Evolutionary conservation across 352 stramenopile genomes (phyloP).

Genomic region (Pythium plurisporium): DNA sequence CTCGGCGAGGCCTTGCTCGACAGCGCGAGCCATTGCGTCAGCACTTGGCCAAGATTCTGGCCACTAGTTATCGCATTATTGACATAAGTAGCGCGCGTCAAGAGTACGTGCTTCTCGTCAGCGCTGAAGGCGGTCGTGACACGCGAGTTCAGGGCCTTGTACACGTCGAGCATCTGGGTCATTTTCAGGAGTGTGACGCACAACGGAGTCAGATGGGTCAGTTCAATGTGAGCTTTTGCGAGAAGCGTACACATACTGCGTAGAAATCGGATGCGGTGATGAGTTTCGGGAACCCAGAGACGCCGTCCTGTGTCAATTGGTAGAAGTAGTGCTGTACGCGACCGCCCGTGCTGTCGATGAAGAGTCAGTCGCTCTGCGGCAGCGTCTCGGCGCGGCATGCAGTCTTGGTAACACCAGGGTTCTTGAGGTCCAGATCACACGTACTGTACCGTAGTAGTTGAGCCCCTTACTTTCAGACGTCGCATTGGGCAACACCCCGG

Average conservation of each 20-base stretch:
- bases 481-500: constrained; percentile 42
- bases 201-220: too few relatives aligned
- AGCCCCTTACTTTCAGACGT: constrained; percentile 37
- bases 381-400: background rate
- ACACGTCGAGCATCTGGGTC: constrained; percentile 32
- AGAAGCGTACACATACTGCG: too few relatives aligned
- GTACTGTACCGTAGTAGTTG: constrained; percentile 38
- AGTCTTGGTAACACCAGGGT: background rate
- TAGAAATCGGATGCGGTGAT: constrained; percentile 54
- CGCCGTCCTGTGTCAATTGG: constrained; percentile 41
- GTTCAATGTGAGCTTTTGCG: too few relatives aligned
- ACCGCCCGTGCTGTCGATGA: constrained; percentile 57
- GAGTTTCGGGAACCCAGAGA: constrained; percentile 41
- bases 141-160: constrained; percentile 29
- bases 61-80: background rate
- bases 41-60: background rate
- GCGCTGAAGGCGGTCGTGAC: constrained; percentile 33
- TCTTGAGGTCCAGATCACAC: background rate
- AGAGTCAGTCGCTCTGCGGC: constrained; percentile 33
- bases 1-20: too few relatives aligned
- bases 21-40: background rate
- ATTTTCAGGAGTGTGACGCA: too few relatives aligned
- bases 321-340: constrained; percentile 59
- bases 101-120: constrained; percentile 1
- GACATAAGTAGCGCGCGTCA: background rate